Conservation (phyloP, 306 rosid genomes). For the Corylus avellana region DNA sequence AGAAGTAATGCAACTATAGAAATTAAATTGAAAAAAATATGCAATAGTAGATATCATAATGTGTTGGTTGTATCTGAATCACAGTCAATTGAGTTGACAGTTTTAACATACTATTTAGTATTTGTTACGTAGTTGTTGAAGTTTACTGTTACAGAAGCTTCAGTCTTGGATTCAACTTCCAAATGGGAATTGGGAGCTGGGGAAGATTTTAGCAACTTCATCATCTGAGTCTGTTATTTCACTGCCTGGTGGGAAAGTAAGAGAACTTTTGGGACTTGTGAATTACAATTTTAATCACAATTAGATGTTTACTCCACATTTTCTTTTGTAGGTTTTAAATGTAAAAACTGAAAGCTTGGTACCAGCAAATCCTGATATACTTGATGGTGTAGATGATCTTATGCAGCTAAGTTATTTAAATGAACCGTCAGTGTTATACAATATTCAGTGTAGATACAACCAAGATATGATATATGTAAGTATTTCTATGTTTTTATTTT, state of each 20-base stretch:
- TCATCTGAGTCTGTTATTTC: constrained; percentile 70
- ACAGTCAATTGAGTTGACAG: constrained; percentile 20
- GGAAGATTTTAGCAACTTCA: constrained; percentile 62
- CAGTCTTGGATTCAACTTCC: constrained; percentile 95
- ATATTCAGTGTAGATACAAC: constrained; percentile 85
- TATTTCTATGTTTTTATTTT: constrained; percentile 13
- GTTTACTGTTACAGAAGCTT: constrained; percentile 66
- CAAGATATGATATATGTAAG: constrained; percentile 91
- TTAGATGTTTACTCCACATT: constrained; percentile 17
- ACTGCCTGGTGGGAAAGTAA: constrained; percentile 80
- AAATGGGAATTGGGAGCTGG: constrained; percentile 84
- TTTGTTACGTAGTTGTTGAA: constrained; percentile 27
- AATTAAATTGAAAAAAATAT: not conserved
- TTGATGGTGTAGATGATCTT: constrained; percentile 96
- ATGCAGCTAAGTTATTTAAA: constrained; percentile 99
- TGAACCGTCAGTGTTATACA: constrained; percentile 90
- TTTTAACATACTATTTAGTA: constrained; percentile 10
- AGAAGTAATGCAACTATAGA: constrained; percentile 12
- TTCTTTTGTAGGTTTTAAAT: constrained; percentile 60
- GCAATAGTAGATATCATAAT: not conserved
- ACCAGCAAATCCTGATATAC: constrained; percentile 96
- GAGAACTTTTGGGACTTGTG: constrained; percentile 27
- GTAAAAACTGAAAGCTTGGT: constrained; percentile 74
- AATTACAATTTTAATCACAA: constrained; percentile 3
- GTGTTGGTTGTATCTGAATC: constrained; percentile 12